Percentiles rank a stretch among this genome's conserved stretches.
Evolutionary conservation across 2,329 filamentous ascomycete genomes (phyloP).

Genomic region (Penicillium sp.): DNA sequence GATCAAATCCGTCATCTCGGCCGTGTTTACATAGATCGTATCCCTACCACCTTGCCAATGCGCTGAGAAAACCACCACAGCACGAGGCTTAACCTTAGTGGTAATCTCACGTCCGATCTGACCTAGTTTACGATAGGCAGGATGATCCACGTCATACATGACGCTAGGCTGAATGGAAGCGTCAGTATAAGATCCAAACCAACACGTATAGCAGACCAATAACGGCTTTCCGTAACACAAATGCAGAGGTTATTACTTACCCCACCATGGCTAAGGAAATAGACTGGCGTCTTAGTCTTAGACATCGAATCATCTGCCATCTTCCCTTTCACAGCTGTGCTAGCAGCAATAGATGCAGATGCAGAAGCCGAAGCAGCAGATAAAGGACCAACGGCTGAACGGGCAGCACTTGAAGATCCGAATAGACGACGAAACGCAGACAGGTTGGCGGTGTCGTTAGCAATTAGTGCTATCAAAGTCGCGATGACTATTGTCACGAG

Average conservation of each 20-base stretch:
- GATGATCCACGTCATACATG: conserved; percentile 68
- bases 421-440: conserved; percentile 27
- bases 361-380: not conserved
- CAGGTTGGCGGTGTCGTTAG: conserved; percentile 28
- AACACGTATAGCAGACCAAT: not conserved
- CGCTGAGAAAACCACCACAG: conserved; percentile 73
- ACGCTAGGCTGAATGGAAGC: conserved; percentile 54
- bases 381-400: conserved; percentile 2
- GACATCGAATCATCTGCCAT: conserved; percentile 1
- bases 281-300: conserved; percentile 49
- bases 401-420: conserved; percentile 11
- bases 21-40: conserved; percentile 65
- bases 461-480: conserved; percentile 18
- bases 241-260: conserved; percentile 23
- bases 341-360: not conserved
- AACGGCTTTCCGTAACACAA: too few species aligned
- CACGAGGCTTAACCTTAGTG: conserved; percentile 66
- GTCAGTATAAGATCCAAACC: not conserved
- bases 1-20: conserved; percentile 64
- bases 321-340: conserved; percentile 7
- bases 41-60: conserved; percentile 67
- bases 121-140: conserved; percentile 65
- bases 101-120: conserved; percentile 70
- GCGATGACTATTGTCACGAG: conserved; percentile 21
- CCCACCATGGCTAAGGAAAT: conserved; percentile 54